These are phyloP conservation scores for Aureobasidium namibiae DNA, from an alignment of 2,329 filamentous ascomycete genomes.

Conservation along the genomic window DNA sequence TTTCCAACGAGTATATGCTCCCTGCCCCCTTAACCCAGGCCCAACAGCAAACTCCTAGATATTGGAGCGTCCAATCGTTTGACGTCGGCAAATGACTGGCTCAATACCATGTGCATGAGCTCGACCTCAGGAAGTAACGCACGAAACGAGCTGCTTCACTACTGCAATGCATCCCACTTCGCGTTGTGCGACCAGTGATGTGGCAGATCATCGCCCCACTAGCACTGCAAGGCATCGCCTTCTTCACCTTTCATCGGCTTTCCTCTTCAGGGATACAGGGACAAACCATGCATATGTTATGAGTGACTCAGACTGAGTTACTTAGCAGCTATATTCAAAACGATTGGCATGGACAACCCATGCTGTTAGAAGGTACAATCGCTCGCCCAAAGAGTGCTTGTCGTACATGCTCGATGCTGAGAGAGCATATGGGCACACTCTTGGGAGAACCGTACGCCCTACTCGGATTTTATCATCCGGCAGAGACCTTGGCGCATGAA, in stretches of 20 bases:
- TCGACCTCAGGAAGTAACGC: conserved; percentile 3
- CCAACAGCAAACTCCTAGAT: neutral
- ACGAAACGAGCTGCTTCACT: neutral
- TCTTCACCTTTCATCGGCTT: neutral
- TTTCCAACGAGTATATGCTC: neutral
- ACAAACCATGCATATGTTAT: neutral
- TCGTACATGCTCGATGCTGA: neutral
- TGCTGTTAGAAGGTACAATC: neutral
- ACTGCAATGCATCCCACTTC: conserved; percentile 13
- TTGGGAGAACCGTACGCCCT: neutral
- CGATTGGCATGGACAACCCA: neutral
- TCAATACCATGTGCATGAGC: neutral
- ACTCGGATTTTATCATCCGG: neutral
- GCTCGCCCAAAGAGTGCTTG: neutral
- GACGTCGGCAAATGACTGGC: neutral
- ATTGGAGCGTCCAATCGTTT: neutral
- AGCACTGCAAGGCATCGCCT: neutral
- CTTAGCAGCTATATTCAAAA: neutral
- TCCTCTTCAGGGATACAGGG: neutral
- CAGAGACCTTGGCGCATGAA: conserved; percentile 4
- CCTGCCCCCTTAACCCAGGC: neutral
- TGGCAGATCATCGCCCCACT: conserved; percentile 8
- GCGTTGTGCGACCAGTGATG: neutral
- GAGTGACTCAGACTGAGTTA: too few relatives aligned
- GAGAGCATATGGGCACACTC: neutral